phyloP scores from a whole-genome alignment of 495 filamentous ascomycete species.

The Penicillium riverlandense region DNA sequence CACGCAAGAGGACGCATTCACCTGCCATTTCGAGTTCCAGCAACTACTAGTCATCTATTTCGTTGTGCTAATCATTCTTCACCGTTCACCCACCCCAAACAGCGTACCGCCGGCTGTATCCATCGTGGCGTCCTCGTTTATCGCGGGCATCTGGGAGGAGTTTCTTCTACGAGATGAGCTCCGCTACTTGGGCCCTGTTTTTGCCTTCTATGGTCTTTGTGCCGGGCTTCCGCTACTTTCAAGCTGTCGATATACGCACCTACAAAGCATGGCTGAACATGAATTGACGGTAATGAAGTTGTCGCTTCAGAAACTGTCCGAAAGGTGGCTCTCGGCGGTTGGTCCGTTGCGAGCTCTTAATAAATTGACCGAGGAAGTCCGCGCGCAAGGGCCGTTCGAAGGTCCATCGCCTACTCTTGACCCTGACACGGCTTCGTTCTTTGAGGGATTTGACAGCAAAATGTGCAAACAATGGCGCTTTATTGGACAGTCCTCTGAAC shows the following conservation, averaged over 20 bases:
- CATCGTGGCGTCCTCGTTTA: conserved; percentile 20
- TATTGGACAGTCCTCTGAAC: conserved; percentile 14
- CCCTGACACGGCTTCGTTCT: conserved; percentile 16
- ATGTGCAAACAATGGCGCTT: conserved; percentile 21
- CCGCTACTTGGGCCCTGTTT: conserved; percentile 20
- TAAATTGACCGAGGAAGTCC: conserved; percentile 21
- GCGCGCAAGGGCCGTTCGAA: conserved; percentile 14
- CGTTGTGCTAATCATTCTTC: conserved; percentile 18
- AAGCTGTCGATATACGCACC: conserved; percentile 17
- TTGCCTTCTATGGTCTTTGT: conserved; percentile 21
- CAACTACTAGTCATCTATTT: conserved; percentile 23
- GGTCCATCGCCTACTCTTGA: conserved; percentile 11
- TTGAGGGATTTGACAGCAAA: conserved; percentile 19
- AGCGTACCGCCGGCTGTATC: conserved; percentile 18
- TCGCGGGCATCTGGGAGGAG: conserved; percentile 24
- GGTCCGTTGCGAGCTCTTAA: conserved; percentile 20
- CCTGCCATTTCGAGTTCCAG: conserved; percentile 15
- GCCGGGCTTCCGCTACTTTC: conserved; percentile 19
- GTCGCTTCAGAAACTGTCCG: conserved; percentile 21
- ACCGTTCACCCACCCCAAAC: conserved; percentile 18
- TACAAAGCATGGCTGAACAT: conserved; percentile 20
- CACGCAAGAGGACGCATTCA: conserved; percentile 11
- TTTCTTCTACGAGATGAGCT: conserved; percentile 23
- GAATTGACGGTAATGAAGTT: conserved; percentile 25
- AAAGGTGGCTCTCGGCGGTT: conserved; percentile 22